Evolutionary conservation across 31 red algal species (phyloP).

Genomic region (Odonthalia washingtoniensis): DNA sequence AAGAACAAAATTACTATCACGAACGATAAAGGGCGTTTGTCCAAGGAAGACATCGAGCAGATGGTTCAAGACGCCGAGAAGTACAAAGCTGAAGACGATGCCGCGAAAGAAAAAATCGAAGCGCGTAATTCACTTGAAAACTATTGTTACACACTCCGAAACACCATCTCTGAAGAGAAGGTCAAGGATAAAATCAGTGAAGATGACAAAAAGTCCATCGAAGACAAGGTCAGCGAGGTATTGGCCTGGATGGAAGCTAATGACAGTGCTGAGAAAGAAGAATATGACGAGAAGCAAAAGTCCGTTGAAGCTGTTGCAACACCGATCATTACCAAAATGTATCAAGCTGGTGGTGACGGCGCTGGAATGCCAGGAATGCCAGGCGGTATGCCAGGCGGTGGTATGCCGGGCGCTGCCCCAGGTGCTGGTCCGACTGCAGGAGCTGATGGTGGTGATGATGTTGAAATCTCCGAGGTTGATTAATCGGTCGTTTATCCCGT

Average conservation of each 20-base stretch:
- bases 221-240: constrained; percentile 79
- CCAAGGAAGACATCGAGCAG: constrained; percentile 97
- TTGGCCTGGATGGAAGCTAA: constrained; percentile 97
- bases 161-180: constrained; percentile 87
- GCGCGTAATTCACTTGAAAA: constrained; percentile 95
- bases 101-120: constrained; percentile 83
- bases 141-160: constrained; percentile 93
- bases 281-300: constrained; percentile 95
- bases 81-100: constrained; percentile 98
- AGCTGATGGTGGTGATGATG: constrained; percentile 71
- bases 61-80: constrained; percentile 99
- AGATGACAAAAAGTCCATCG: constrained; percentile 87
- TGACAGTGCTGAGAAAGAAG: constrained; percentile 91
- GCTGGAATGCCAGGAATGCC: constrained; percentile 60
- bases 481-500: constrained; percentile 42
- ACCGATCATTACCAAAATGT: constrained; percentile 95
- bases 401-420: constrained; percentile 65
- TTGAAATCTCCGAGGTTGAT: constrained; percentile 82
- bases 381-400: constrained; percentile 63
- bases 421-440: constrained; percentile 43
- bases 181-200: constrained; percentile 94
- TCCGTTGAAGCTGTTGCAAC: constrained; percentile 90
- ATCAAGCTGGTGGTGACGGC: constrained; percentile 70
- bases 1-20: constrained; percentile 98
- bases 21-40: constrained; percentile 99